These are phyloP conservation scores for Fusarium pseudonygamai DNA, from an alignment of 2,329 filamentous ascomycete species.

Conservation along the genomic window DNA sequence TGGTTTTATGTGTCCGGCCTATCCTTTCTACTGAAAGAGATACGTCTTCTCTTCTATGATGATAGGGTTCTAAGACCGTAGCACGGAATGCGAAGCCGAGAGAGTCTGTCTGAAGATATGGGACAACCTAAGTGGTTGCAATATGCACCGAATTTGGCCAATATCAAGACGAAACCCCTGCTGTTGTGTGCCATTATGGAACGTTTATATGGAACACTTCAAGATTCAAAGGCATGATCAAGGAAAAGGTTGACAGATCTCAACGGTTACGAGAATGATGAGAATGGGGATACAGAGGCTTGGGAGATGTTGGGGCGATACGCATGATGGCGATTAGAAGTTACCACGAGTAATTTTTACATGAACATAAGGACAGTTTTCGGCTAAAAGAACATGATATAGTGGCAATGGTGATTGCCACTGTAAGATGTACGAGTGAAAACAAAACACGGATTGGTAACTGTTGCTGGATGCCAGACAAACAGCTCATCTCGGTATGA, in stretches of 20 bases:
- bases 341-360: background rate
- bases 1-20: conserved; percentile 5
- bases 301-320: background rate
- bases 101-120: background rate
- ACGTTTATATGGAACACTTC: background rate
- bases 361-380: background rate
- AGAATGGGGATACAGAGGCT: background rate
- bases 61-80: background rate
- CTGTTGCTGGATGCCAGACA: background rate
- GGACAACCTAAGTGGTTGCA: background rate
- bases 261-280: background rate
- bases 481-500: background rate
- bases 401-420: background rate
- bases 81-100: background rate
- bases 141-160: background rate
- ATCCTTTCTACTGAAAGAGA: background rate
- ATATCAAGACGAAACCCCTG: background rate
- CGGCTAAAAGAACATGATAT: background rate
- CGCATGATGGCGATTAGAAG: background rate
- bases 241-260: background rate
- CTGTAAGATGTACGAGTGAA: background rate
- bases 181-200: background rate
- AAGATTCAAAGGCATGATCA: background rate
- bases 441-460: background rate
- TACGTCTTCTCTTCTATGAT: too few relatives aligned